phyloP scores from a whole-genome alignment of 345 rosid genomes.

The Citrus hindsii region DNA sequence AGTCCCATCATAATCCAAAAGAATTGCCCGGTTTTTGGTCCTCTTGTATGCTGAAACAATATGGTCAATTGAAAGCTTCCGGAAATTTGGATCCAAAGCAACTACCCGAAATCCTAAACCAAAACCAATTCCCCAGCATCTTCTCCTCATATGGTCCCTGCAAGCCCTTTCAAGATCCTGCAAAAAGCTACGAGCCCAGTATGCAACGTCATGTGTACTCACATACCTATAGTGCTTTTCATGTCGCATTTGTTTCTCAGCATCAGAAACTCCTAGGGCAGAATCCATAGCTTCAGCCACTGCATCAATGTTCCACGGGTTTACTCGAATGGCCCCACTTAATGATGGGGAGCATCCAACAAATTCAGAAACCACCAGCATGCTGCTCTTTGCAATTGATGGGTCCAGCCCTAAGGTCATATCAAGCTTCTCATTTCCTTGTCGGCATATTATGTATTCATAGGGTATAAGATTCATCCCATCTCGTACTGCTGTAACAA shows the following conservation, averaged over 20 bases:
- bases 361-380: constrained; percentile 92
- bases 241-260: constrained; percentile 84
- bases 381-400: constrained; percentile 60
- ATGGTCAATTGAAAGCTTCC: constrained; percentile 81
- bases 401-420: constrained; percentile 45
- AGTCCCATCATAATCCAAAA: constrained; percentile 88
- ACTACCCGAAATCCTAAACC: constrained; percentile 90
- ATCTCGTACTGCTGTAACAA: constrained; percentile 92
- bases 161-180: constrained; percentile 95
- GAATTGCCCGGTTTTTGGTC: constrained; percentile 75
- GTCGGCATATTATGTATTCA: constrained; percentile 78
- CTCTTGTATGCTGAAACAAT: constrained; percentile 88
- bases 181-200: constrained; percentile 92
- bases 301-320: constrained; percentile 90
- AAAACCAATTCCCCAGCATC: constrained; percentile 95
- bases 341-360: constrained; percentile 91
- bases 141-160: constrained; percentile 69
- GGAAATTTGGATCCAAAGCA: constrained; percentile 86
- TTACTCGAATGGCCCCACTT: constrained; percentile 89
- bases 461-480: constrained; percentile 98
- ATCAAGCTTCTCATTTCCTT: constrained; percentile 72
- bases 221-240: constrained; percentile 91
- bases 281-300: constrained; percentile 90
- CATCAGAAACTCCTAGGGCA: constrained; percentile 58
- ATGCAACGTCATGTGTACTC: constrained; percentile 90